Conservation (phyloP, 208 protist species). For the Strigomonas culicis region DNA sequence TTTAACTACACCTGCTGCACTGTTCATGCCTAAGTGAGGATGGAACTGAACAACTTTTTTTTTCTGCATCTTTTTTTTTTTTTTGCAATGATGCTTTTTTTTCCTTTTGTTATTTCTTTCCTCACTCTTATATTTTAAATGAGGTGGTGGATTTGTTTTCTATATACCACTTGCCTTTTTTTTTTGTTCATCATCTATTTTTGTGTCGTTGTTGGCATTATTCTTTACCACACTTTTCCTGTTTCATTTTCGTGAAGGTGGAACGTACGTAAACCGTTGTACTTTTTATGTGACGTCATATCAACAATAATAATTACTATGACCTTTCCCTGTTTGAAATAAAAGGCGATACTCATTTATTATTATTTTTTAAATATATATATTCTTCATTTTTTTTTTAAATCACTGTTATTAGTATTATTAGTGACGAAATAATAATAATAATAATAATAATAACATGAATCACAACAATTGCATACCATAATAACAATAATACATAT, state of each 20-base stretch:
- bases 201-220: too few species aligned
- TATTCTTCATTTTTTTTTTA: constrained; percentile 9
- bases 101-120: constrained; percentile 21
- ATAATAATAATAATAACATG: too few species aligned
- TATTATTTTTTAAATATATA: constrained; percentile 8
- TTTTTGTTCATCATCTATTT: too few species aligned
- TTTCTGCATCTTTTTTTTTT: constrained; percentile 11
- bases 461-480: too few species aligned
- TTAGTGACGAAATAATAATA: too few species aligned
- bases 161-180: too few species aligned
- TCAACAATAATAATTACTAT: constrained; percentile 7
- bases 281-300: too few species aligned
- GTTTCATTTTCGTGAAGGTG: too few species aligned
- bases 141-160: background rate
- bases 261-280: too few species aligned
- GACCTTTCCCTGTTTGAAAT: background rate
- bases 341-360: background rate
- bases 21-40: background rate
- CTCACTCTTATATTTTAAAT: background rate
- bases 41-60: background rate
- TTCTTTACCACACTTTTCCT: too few species aligned
- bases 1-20: constrained; percentile 15
- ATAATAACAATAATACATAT: too few species aligned
- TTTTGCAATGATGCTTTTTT: too few species aligned
- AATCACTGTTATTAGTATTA: constrained; percentile 3